These are phyloP conservation scores for Suillus cothurnatus DNA, from an alignment of 768 basidiomycete species.

Conservation along the genomic window DNA sequence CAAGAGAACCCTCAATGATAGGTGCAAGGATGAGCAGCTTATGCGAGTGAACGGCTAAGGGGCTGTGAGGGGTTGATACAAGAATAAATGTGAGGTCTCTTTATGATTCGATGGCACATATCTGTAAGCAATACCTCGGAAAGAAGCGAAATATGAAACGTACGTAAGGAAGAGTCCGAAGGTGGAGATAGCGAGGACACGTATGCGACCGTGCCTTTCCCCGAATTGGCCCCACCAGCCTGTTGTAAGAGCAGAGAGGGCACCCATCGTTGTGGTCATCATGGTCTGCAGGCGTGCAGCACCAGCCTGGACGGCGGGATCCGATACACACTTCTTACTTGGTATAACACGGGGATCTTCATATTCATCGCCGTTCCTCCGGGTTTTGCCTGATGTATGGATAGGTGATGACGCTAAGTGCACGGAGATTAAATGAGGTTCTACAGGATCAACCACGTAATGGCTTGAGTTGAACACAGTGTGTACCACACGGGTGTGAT, in stretches of 20 bases:
- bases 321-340: conserved; percentile 41
- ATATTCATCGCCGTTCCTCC: conserved; percentile 27
- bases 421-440: conserved; percentile 14
- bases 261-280: conserved; percentile 76
- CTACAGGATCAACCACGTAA: conserved; percentile 10
- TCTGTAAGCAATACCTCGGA: conserved; percentile 1
- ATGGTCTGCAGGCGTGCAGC: conserved; percentile 77
- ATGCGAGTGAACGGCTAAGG: conserved; percentile 66
- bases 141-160: conserved; percentile 40
- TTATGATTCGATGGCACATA: conserved; percentile 12
- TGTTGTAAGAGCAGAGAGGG: conserved; percentile 79
- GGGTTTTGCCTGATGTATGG: conserved; percentile 15
- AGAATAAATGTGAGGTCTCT: conserved; percentile 82
- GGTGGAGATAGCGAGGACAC: conserved; percentile 66
- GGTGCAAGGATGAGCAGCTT: conserved; percentile 77
- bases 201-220: conserved; percentile 75
- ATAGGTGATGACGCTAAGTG: conserved; percentile 15
- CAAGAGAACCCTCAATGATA: conserved; percentile 76
- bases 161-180: conserved; percentile 76
- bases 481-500: conserved; percentile 30
- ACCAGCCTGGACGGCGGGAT: conserved; percentile 64
- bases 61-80: conserved; percentile 67
- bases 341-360: conserved; percentile 42
- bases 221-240: conserved; percentile 87
- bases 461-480: conserved; percentile 5